Percentiles rank a stretch among this genome's conserved stretches.
These are phyloP conservation scores for Plantago lanceolata DNA, from an alignment of 305 asterid species.

Conservation along the genomic window DNA sequence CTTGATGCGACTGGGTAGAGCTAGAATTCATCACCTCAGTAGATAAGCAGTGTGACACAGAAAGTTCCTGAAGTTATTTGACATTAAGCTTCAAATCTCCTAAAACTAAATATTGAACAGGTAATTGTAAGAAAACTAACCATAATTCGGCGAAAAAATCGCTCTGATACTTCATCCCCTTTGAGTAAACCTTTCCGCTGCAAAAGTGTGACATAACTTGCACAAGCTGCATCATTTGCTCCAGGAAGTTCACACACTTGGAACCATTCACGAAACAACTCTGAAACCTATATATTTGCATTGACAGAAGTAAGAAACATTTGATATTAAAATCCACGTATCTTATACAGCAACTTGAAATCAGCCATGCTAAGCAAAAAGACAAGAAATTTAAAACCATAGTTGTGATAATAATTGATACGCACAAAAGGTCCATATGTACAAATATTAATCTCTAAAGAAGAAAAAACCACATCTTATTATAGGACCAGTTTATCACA, in stretches of 20 bases:
- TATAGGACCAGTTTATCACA: neutral
- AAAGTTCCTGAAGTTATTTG: slow-evolving; percentile 56
- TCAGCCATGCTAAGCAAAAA: too few relatives aligned
- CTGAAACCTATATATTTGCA: slow-evolving; percentile 50
- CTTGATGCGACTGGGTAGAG: slow-evolving; percentile 62
- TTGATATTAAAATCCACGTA: neutral
- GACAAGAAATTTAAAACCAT: too few relatives aligned
- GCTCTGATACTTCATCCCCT: slow-evolving; percentile 88
- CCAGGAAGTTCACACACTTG: slow-evolving; percentile 85
- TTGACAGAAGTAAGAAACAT: slow-evolving; percentile 19
- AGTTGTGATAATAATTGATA: neutral
- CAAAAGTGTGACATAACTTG: slow-evolving; percentile 56
- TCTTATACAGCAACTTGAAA: too few relatives aligned
- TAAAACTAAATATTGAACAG: neutral
- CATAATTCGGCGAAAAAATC: slow-evolving; percentile 74
- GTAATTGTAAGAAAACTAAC: slow-evolving; percentile 33
- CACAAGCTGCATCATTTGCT: slow-evolving; percentile 67
- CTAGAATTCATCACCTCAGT: slow-evolving; percentile 66
- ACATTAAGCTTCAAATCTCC: slow-evolving; percentile 4
- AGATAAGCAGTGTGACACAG: slow-evolving; percentile 82
- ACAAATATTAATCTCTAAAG: neutral
- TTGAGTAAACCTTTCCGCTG: slow-evolving; percentile 80
- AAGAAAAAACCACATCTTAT: neutral
- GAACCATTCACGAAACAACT: slow-evolving; percentile 82
- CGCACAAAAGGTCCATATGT: neutral